Percentiles rank a stretch among this genome's conserved stretches.
Evolutionary conservation across 2,329 filamentous ascomycete species (phyloP).

Genomic region (Pseudocercospora eumusae): DNA sequence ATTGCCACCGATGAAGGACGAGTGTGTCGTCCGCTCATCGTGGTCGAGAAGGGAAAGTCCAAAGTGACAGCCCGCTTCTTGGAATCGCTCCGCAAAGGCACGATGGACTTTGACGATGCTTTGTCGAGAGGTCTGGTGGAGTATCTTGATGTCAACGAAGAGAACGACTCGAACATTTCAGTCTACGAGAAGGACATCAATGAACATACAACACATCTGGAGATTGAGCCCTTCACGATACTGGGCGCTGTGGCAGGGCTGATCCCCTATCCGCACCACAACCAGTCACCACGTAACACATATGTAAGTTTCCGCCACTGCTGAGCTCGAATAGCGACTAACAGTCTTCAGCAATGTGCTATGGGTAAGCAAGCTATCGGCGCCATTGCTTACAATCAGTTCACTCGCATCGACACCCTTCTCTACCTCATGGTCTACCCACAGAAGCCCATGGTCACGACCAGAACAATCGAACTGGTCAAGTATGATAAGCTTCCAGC

Average conservation of each 20-base stretch:
- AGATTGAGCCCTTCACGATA: slow-evolving; percentile 97
- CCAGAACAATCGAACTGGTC: slow-evolving; percentile 91
- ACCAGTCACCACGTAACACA: slow-evolving; percentile 96
- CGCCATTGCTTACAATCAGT: slow-evolving; percentile 96
- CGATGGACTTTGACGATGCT: slow-evolving; percentile 91
- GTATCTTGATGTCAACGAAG: slow-evolving; percentile 97
- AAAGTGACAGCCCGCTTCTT: slow-evolving; percentile 79
- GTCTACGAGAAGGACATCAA: slow-evolving; percentile 84
- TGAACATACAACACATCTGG: slow-evolving; percentile 83
- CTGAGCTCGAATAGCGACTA: too few relatives aligned
- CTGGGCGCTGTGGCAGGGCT: slow-evolving; percentile 92
- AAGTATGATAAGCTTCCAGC: slow-evolving; percentile 97
- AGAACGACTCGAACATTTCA: slow-evolving; percentile 92
- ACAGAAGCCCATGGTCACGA: slow-evolving; percentile 96
- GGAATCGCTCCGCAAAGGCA: slow-evolving; percentile 76
- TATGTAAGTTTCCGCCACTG: too few relatives aligned
- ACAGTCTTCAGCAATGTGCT: too few relatives aligned
- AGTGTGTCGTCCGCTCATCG: slow-evolving; percentile 92
- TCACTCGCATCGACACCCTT: slow-evolving; percentile 92
- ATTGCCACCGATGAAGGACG: slow-evolving; percentile 94
- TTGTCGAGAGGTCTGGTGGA: slow-evolving; percentile 86
- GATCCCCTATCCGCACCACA: slow-evolving; percentile 98
- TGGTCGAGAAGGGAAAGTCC: slow-evolving; percentile 84
- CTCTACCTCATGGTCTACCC: slow-evolving; percentile 97
- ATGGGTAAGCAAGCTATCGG: slow-evolving; percentile 99